Percentiles rank a stretch among this genome's conserved stretches.
Evolutionary conservation across 805 yeast genomes (phyloP).

Genomic region (Wickerhamia fluorescens): DNA sequence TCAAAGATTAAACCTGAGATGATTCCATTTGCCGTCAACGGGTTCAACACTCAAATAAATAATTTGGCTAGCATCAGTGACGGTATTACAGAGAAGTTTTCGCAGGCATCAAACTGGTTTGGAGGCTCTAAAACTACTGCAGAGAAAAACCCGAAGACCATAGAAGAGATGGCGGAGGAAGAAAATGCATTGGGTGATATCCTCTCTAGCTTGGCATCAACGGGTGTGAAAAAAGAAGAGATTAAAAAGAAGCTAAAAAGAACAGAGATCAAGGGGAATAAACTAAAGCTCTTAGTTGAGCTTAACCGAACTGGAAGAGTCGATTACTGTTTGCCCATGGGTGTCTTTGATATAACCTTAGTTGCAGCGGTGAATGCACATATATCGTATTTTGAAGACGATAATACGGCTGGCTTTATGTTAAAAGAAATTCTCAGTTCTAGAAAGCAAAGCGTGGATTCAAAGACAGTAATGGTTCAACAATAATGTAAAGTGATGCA

Average conservation of each 20-base stretch:
- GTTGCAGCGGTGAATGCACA: constrained; percentile 84
- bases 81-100: constrained; percentile 27
- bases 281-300: constrained; percentile 28
- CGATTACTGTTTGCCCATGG: constrained; percentile 74
- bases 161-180: constrained; percentile 10
- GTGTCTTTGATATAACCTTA: constrained; percentile 71
- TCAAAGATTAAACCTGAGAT: constrained; percentile 46
- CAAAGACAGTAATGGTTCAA: constrained; percentile 22
- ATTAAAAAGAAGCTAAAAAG: constrained; percentile 10
- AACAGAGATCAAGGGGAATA: constrained; percentile 20
- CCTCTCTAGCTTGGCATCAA: constrained; percentile 18
- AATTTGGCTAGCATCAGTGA: constrained; percentile 35
- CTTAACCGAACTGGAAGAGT: constrained; percentile 72
- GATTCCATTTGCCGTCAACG: constrained; percentile 48
- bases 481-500: constrained; percentile 4
- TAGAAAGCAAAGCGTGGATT: constrained; percentile 11
- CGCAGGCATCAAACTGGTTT: constrained; percentile 34
- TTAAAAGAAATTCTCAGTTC: constrained; percentile 46
- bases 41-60: constrained; percentile 45
- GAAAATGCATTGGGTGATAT: constrained; percentile 39
- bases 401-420: constrained; percentile 75
- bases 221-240: constrained; percentile 10
- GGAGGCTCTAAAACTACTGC: constrained; percentile 3
- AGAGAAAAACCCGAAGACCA: constrained; percentile 4
- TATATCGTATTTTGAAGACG: constrained; percentile 79